Conservation (phyloP, 331 rosid species). For the Stylosanthes scabra region DNA sequence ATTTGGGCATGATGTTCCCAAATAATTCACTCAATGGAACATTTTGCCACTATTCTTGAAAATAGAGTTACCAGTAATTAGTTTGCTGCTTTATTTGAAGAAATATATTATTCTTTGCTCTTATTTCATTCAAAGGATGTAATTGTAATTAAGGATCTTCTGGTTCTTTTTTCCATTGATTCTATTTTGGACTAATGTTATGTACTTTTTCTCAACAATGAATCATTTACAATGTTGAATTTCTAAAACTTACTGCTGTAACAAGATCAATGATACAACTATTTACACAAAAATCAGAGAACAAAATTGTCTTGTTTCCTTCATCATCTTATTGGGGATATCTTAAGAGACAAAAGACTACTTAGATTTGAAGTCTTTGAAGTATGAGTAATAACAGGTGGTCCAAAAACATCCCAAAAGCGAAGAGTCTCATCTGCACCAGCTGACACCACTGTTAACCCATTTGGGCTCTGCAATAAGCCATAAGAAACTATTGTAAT, state of each 20-base stretch:
- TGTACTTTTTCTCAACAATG: constrained; percentile 12
- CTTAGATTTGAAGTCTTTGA: constrained; percentile 48
- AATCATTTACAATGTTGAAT: not conserved
- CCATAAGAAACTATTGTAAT: not conserved
- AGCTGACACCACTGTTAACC: constrained; percentile 73
- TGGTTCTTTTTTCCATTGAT: not conserved
- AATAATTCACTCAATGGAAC: constrained; percentile 14
- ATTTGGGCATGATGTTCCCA: constrained; percentile 70
- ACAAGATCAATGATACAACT: not conserved
- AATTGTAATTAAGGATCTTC: too few relatives aligned
- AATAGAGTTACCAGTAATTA: constrained; percentile 13
- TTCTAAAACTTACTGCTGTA: not conserved
- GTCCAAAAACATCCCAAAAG: constrained; percentile 77
- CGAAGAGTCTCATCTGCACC: constrained; percentile 81
- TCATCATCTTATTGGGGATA: constrained; percentile 75
- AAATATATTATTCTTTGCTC: too few relatives aligned
- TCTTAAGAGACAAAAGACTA: constrained; percentile 59
- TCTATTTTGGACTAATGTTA: not conserved
- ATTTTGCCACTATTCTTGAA: constrained; percentile 15
- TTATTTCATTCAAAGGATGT: constrained; percentile 9
- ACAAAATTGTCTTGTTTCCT: constrained; percentile 25
- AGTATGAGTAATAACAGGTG: constrained; percentile 38
- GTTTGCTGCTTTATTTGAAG: too few relatives aligned
- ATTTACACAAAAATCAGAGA: constrained; percentile 19
- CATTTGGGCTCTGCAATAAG: constrained; percentile 77